Evolutionary conservation across 2,329 filamentous ascomycete genomes (phyloP).

Genomic region (Alternaria sp.): DNA sequence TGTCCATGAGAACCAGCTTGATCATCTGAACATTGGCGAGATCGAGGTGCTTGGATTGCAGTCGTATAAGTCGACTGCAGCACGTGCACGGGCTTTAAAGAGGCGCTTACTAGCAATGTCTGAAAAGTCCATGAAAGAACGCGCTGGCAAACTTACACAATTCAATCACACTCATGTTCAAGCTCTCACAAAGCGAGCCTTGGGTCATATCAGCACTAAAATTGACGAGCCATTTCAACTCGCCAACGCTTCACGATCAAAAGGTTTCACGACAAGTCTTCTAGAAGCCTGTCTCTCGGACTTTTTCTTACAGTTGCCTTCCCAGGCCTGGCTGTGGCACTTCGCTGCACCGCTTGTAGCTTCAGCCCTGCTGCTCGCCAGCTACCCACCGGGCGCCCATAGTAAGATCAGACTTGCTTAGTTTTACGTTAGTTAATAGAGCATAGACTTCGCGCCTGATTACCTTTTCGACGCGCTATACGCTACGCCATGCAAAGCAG

Average conservation of each 20-base stretch:
- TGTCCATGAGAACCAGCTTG: background rate
- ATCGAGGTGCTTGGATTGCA: slow-evolving; percentile 9
- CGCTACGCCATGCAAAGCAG: slow-evolving; percentile 6
- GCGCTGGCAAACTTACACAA: background rate
- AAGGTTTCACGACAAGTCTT: slow-evolving; percentile 22
- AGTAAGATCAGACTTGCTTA: slow-evolving; percentile 19
- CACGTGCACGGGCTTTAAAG: slow-evolving; percentile 7
- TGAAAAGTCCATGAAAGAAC: background rate
- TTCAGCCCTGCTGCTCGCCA: slow-evolving; percentile 34
- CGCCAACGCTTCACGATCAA: slow-evolving; percentile 23
- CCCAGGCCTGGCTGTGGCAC: slow-evolving; percentile 32
- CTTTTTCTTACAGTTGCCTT: slow-evolving; percentile 31
- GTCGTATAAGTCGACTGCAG: slow-evolving; percentile 1
- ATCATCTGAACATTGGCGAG: slow-evolving; percentile 5
- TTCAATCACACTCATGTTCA: slow-evolving; percentile 23
- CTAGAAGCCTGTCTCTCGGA: slow-evolving; percentile 31
- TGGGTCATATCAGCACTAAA: background rate
- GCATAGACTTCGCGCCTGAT: slow-evolving; percentile 16
- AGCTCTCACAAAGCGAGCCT: background rate
- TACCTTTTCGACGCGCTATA: slow-evolving; percentile 18
- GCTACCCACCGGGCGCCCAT: slow-evolving; percentile 33
- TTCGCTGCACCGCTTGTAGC: slow-evolving; percentile 33
- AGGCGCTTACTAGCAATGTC: slow-evolving; percentile 5
- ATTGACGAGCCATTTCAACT: slow-evolving; percentile 21
- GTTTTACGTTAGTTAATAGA: background rate